phyloP scores from a whole-genome alignment of 1,284 basidiomycete genomes.

The Exobasidium cylindrosporum region DNA sequence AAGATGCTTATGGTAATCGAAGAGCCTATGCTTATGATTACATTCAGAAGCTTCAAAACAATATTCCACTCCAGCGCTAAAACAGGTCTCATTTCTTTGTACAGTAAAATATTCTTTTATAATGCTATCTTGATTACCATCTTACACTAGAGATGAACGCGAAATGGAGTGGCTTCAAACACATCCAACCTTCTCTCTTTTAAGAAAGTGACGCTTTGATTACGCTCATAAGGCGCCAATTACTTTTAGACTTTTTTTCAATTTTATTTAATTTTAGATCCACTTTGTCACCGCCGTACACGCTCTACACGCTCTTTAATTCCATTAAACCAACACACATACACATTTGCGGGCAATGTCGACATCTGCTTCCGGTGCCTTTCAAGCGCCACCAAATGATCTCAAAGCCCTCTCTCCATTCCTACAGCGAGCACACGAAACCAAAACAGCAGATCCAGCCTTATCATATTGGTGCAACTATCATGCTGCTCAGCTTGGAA shows the following conservation, averaged over 20 bases:
- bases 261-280: too few relatives aligned
- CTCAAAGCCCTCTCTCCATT: slow-evolving; percentile 67
- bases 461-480: slow-evolving; percentile 94
- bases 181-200: too few relatives aligned
- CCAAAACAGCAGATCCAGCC: slow-evolving; percentile 74
- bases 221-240: too few relatives aligned
- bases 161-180: too few relatives aligned
- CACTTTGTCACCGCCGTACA: too few relatives aligned
- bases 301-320: background rate
- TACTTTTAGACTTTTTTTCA: too few relatives aligned
- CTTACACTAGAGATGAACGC: too few relatives aligned
- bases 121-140: too few relatives aligned
- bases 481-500: slow-evolving; percentile 82
- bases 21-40: slow-evolving; percentile 89
- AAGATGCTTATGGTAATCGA: slow-evolving; percentile 91
- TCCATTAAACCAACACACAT: background rate
- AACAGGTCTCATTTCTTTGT: too few relatives aligned
- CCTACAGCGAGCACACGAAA: slow-evolving; percentile 84
- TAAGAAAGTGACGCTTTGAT: too few relatives aligned
- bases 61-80: slow-evolving; percentile 39
- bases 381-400: slow-evolving; percentile 28
- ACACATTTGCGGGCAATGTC: background rate
- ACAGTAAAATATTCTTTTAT: too few relatives aligned
- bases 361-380: slow-evolving; percentile 17
- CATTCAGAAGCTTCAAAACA: slow-evolving; percentile 47